These are phyloP conservation scores for Macrophomina pseudophaseolina DNA, from an alignment of 2,329 filamentous ascomycete genomes.

Conservation along the genomic window DNA sequence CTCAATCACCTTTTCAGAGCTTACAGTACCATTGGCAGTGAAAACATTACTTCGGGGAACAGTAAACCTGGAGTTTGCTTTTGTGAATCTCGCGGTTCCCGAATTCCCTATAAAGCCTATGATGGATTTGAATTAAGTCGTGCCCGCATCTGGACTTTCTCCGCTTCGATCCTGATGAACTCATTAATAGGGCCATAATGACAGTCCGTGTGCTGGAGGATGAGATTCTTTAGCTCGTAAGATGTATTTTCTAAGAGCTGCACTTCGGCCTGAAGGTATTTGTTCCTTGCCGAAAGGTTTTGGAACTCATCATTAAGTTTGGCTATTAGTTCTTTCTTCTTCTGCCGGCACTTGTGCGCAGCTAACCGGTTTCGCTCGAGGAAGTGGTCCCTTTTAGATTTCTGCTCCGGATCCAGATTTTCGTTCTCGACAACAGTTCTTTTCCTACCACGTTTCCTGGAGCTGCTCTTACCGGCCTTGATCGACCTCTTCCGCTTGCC, in stretches of 20 bases:
- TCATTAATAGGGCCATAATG: slow-evolving; percentile 32
- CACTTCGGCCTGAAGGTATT: slow-evolving; percentile 41
- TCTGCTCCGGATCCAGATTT: slow-evolving; percentile 9
- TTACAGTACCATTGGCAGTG: neutral
- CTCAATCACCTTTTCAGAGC: neutral
- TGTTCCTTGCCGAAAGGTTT: slow-evolving; percentile 43
- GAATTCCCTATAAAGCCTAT: neutral
- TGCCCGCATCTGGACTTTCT: neutral
- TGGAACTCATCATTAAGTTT: slow-evolving; percentile 54
- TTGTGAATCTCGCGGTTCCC: neutral
- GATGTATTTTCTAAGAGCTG: slow-evolving; percentile 13
- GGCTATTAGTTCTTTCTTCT: slow-evolving; percentile 65
- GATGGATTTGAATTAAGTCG: no score
- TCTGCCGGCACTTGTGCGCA: slow-evolving; percentile 75
- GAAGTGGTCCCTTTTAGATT: slow-evolving; percentile 24
- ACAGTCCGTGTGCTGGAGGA: slow-evolving; percentile 41
- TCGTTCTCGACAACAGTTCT: neutral
- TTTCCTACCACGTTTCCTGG: slow-evolving; percentile 21
- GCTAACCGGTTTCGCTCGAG: slow-evolving; percentile 74
- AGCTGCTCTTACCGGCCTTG: neutral
- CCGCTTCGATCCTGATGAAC: neutral
- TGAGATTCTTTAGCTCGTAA: slow-evolving; percentile 25
- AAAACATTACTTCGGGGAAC: neutral
- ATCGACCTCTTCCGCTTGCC: slow-evolving; percentile 16
- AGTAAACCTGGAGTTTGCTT: neutral